A percentile compares a stretch with the other conserved stretches of the same genome.
Conservation (phyloP, 1,139 yeast genomes). For the Meyerozyma carpophila region DNA sequence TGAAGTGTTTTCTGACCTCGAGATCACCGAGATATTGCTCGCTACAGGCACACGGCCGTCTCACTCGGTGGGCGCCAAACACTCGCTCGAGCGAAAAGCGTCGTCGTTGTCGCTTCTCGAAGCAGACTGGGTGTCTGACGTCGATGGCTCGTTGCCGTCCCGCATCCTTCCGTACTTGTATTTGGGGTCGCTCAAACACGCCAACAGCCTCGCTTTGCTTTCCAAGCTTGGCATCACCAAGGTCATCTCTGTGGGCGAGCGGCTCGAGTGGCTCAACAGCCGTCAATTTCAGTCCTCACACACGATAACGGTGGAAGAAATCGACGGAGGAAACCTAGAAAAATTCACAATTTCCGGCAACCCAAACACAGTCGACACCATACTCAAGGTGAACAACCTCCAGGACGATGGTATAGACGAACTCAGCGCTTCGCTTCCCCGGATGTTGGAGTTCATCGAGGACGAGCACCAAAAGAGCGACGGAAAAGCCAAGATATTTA, state of each 20-base stretch:
- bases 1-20: constrained; percentile 25
- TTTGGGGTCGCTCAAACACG: constrained; percentile 81
- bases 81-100: not conserved
- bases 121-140: constrained; percentile 36
- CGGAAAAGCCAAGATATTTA: constrained; percentile 32
- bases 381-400: constrained; percentile 40
- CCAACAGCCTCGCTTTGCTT: constrained; percentile 63
- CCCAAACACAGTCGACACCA: constrained; percentile 20
- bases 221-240: constrained; percentile 63
- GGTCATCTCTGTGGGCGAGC: constrained; percentile 85
- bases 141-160: constrained; percentile 65
- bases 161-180: constrained; percentile 78
- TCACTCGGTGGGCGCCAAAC: not conserved
- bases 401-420: constrained; percentile 49
- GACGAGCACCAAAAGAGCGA: constrained; percentile 21
- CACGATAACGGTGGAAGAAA: constrained; percentile 18
- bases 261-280: constrained; percentile 54
- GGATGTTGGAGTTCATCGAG: constrained; percentile 31
- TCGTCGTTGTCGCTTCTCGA: constrained; percentile 2
- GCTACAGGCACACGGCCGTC: constrained; percentile 7
- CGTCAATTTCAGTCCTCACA: constrained; percentile 23
- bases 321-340: constrained; percentile 31
- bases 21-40: constrained; percentile 31
- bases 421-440: constrained; percentile 29
- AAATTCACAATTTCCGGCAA: constrained; percentile 21